Percentiles rank a stretch among this genome's conserved stretches.
Evolutionary conservation across 805 yeast genomes (phyloP).

Genomic region (Maudiozyma barnettii): DNA sequence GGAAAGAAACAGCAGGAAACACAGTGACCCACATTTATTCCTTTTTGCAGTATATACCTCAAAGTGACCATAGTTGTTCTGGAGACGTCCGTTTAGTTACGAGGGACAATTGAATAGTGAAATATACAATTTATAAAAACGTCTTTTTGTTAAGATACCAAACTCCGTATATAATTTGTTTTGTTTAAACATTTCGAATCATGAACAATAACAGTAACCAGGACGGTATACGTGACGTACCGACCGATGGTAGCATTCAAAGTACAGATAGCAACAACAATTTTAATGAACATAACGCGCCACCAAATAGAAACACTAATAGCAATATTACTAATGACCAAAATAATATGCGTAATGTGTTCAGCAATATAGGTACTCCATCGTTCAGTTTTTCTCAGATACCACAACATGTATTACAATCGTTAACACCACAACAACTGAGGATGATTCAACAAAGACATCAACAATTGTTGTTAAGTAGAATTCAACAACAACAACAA

Average conservation of each 20-base stretch:
- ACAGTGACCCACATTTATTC: too few species aligned
- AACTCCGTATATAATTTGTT: too few species aligned
- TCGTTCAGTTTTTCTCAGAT: constrained; percentile 27
- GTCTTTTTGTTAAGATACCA: too few species aligned
- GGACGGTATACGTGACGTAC: neutral
- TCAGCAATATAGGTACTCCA: constrained; percentile 29
- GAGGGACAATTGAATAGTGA: too few species aligned
- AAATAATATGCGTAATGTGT: constrained; percentile 6
- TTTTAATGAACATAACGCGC: neutral
- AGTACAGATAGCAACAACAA: neutral
- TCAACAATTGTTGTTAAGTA: constrained; percentile 23
- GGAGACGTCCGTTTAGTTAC: too few species aligned
- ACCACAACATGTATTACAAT: constrained; percentile 26
- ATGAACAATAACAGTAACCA: constrained; percentile 1
- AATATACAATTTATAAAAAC: too few species aligned
- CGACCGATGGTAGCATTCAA: neutral
- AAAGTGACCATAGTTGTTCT: too few species aligned
- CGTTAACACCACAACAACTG: constrained; percentile 24
- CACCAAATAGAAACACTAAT: neutral
- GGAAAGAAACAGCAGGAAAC: too few species aligned
- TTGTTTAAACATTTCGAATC: neutral
- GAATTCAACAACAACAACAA: constrained; percentile 23
- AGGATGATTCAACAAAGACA: constrained; percentile 29
- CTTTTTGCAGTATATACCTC: too few species aligned
- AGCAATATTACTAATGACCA: neutral